A percentile compares a stretch with the other conserved stretches of the same genome.
Evolutionary conservation across 805 yeast species (phyloP).

Genomic region (Millerozyma miso): DNA sequence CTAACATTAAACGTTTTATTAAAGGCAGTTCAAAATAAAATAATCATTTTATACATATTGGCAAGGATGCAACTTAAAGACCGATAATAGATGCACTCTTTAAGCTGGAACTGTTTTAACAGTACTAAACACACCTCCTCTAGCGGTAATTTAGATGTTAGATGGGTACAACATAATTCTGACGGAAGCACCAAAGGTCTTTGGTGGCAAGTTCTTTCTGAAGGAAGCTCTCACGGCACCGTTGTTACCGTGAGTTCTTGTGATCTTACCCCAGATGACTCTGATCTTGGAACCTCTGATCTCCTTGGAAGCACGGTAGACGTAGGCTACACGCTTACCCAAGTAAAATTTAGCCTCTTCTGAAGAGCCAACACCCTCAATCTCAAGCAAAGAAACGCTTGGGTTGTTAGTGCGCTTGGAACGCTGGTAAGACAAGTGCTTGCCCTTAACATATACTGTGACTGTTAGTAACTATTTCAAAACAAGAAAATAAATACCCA

Average conservation of each 20-base stretch:
- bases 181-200: slow-evolving; percentile 99
- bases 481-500: no score
- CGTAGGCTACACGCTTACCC: slow-evolving; percentile 99
- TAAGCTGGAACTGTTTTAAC: slow-evolving; percentile 5
- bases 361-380: slow-evolving; percentile 90
- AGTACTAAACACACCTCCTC: slow-evolving; percentile 4
- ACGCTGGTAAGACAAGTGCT: slow-evolving; percentile 99
- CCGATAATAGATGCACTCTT: slow-evolving; percentile 1
- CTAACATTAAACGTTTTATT: slow-evolving; percentile 8
- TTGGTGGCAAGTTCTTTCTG: slow-evolving; percentile 98
- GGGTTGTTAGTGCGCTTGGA: slow-evolving; percentile 98
- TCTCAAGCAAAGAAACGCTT: slow-evolving; percentile 91
- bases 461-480: slow-evolving; percentile 29
- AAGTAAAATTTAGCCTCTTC: slow-evolving; percentile 98
- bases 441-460: slow-evolving; percentile 98
- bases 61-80: slow-evolving; percentile 6
- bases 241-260: slow-evolving; percentile 98
- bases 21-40: slow-evolving; percentile 5
- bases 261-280: slow-evolving; percentile 99
- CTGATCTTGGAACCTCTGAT: slow-evolving; percentile 98
- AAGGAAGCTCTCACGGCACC: slow-evolving; percentile 99
- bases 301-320: slow-evolving; percentile 98
- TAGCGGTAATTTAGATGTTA: slow-evolving; percentile 70
- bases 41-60: slow-evolving; percentile 8
- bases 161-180: slow-evolving; percentile 99